Base-by-base conservation (phyloP, 495 filamentous ascomycete species). In the Hypoxylon perforatum region DNA sequence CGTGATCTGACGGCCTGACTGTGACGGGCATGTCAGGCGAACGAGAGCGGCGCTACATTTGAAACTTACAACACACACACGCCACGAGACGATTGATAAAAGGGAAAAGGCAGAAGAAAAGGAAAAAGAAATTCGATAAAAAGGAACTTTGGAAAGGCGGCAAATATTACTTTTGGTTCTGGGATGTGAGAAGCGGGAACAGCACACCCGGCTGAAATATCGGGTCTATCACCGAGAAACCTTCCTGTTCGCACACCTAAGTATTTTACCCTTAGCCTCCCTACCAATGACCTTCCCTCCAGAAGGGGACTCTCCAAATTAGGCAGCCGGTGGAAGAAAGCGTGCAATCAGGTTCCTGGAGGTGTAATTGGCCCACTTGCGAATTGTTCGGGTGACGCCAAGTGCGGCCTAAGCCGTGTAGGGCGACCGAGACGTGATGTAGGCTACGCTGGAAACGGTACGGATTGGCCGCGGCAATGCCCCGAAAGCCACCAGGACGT, bases 281-380 rank as follows among this genome's bases (percentile, higher is more conserved):
- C 7, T 28, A 28, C 25, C 25, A 28, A 42, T 38, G 35, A 38
- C n/a, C 30, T 41, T 44, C 36, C 36, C 59, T 57, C 35, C 52
- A n/a, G 17, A 19, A 54, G 53, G 65, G 60, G 55, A 44, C 48
- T 10, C 7, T 17, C 53, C 66, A 48, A 44, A 69, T 69, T 61
- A 69, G 66, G 66, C 66, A 69, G 66, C 66, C 66, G 66, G 66
- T 69, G 66, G 66, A 46, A 52, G 49, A 61, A 28, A 69, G 39
- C 63, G 61, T 64, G 56, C 66, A 69, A 69, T 69, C 66, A 69
- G 61, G 52, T 15, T 12, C 46, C 25, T 57, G 51, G 44, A 50
- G 50, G 66, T 55, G 38, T 63, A 69, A 69, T 69, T 69, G 66
- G 66, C 66, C 66, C 66, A 64, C 66, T 60, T 69, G 65, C 65